Percentiles rank a stretch among this genome's conserved stretches.
Conservation (phyloP, 352 stramenopile genomes). For the Phytophthora ohioensis region DNA sequence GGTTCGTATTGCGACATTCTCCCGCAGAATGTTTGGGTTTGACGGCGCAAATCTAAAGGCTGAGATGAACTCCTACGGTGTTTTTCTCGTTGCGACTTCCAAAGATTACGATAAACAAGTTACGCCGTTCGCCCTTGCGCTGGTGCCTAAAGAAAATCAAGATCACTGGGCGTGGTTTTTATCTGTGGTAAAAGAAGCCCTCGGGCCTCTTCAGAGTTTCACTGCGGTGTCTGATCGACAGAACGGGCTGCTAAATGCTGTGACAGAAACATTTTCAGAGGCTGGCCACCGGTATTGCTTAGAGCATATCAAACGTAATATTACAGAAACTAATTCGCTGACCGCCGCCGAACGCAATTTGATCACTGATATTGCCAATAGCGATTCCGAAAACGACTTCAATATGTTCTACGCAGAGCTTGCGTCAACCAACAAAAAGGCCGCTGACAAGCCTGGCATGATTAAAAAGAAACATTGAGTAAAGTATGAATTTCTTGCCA, state of each 20-base stretch:
- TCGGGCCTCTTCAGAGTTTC: background rate
- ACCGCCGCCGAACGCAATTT: no score
- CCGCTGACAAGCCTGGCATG: slow-evolving; percentile 1
- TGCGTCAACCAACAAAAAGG: background rate
- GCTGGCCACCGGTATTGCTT: slow-evolving; percentile 16
- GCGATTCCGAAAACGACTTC: slow-evolving; percentile 7
- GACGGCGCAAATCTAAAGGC: slow-evolving; percentile 34
- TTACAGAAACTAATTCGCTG: no score
- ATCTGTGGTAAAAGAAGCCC: background rate
- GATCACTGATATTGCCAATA: no score
- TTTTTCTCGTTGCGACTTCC: slow-evolving; percentile 23
- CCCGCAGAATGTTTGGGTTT: slow-evolving; percentile 13
- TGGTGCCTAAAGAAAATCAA: slow-evolving; percentile 32
- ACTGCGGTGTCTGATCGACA: slow-evolving; percentile 5
- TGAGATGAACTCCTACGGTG: slow-evolving; percentile 36
- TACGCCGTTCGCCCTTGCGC: slow-evolving; percentile 4
- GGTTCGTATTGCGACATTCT: background rate
- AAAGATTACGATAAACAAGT: slow-evolving; percentile 42
- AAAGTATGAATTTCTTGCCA: background rate
- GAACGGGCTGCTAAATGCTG: slow-evolving; percentile 5
- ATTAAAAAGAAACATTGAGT: slow-evolving; percentile 6
- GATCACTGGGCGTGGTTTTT: slow-evolving; percentile 41
- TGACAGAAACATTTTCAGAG: background rate
- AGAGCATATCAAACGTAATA: slow-evolving; percentile 2
- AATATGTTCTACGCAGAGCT: slow-evolving; percentile 2